Base-by-base conservation (phyloP, 257 asterid species). In the Echites panduratus region DNA sequence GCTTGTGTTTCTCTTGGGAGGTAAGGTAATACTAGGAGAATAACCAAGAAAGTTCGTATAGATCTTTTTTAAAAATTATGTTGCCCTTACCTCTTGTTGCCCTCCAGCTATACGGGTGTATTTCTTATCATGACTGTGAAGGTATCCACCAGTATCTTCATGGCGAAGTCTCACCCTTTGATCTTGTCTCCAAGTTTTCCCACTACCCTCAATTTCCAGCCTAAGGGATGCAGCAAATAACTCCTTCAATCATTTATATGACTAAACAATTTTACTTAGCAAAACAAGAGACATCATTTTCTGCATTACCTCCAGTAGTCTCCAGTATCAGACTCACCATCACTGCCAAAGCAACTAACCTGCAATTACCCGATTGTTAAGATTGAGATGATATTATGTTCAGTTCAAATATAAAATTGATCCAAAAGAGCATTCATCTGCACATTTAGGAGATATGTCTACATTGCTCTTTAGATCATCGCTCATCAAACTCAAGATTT, bases 151-250 rank as follows among this genome's bases (percentile, higher is more conserved):
- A 0, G 99, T 95, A 79, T 95, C 99, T 20, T 87, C 85, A 76
- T 95, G 99, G 20, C 43, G 89, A 81, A 95, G 93, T 87, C 99
- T 89, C 40, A 92, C 78, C 79, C 94, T 86, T 80, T 92, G 99
- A 62, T 92, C 98, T 87, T 95, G 99, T 84, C 98, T 90, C 99
- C 99, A 95, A 41, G 91, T 85, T 84, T 92, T 90, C 68, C 97
- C 97, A 73, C 78, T 95, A 75, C 97, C 98, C 87, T 95, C 99
- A 17, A 95, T 95, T 79, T 92, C 97, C 70, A 95, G 83, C 66
- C 99, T 95, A 81, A 64, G 59, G 20, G 24, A 43, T 54, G 27
- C 16, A 24, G 32, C 14, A 43, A 66, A 57, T 7, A 16, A 66
- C 49, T 32, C 17, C 32, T 71, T 66, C 26, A 14, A 19, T 35